Evolutionary conservation across 140 eudicot genomes (phyloP).

Genomic region (Oenanthe javanica): DNA sequence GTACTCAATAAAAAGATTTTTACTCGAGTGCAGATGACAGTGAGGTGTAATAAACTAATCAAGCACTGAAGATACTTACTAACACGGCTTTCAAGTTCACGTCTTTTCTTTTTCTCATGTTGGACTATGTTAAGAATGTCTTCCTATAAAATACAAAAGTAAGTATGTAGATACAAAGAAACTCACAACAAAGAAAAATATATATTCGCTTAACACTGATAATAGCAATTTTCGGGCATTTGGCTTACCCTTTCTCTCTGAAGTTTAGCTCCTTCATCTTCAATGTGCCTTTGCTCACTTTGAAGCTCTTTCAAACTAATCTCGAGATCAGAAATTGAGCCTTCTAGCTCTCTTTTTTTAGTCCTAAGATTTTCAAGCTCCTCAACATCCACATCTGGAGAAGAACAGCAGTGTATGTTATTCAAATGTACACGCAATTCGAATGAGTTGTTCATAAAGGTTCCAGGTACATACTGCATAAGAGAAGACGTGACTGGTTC

Average conservation of each 20-base stretch:
- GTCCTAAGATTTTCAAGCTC: conserved; percentile 52
- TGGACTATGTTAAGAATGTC: conserved; percentile 40
- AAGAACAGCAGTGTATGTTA: neutral
- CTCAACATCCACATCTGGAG: conserved; percentile 60
- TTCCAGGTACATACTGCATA: conserved; percentile 44
- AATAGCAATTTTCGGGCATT: conserved; percentile 4
- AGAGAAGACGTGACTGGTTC: conserved; percentile 56
- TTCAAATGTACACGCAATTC: neutral
- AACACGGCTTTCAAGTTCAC: conserved; percentile 54
- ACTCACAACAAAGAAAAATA: neutral
- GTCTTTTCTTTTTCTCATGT: conserved; percentile 47
- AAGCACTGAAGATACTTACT: conserved; percentile 39
- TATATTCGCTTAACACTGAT: neutral
- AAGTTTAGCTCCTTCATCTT: conserved; percentile 68
- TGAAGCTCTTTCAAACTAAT: conserved; percentile 44
- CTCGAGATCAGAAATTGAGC: conserved; percentile 34
- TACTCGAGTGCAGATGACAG: neutral
- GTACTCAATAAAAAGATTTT: neutral
- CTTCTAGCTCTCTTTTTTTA: conserved; percentile 47
- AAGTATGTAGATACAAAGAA: neutral
- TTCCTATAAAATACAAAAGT: conserved; percentile 40
- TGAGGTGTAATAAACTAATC: neutral
- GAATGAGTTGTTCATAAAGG: neutral
- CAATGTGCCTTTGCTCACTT: conserved; percentile 41
- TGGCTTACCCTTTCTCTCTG: conserved; percentile 65